Base-by-base conservation (phyloP, 2,329 filamentous ascomycete species). In the Neofusicoccum umdonicola region DNA sequence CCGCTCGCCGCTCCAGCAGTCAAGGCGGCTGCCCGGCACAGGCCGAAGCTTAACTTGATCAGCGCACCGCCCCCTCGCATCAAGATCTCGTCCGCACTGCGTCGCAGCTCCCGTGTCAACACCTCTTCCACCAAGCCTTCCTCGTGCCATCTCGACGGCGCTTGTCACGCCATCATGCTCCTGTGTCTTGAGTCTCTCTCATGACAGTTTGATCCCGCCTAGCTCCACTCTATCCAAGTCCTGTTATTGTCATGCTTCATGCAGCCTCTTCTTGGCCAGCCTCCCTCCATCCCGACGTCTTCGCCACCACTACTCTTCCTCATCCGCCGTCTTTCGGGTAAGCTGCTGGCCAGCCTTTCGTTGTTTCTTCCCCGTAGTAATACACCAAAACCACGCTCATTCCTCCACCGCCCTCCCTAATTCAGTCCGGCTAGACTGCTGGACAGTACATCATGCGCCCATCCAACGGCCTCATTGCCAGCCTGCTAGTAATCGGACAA, bases 351-450 rank as follows among this genome's bases (percentile, higher is more conserved):
- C 50, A 56, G 50, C 51, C 62, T 50, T 50, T 63, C n/a, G 47
- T 35, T 62, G 39, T 47, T 60, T 48, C 31, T 19, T 47, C 50
- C 34, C n/a, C 39, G 9, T 60, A 74, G 75, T 77, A 77, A 77
- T 76, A 72, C 63, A 70, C 62, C 69, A 65, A 65, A 65, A 45
- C 67, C 51, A 69, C 68, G 60, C 70, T 76, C 74, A 74, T 76
- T 71, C 73, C 31, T 45, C 11, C 47, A 12, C 19, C 66, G 65
- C 52, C 27, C 63, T 9, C 22, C 45, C 56, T 62, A 50, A 62
- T 51, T n/a, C 27, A 3, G 13, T 41, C 60, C 45, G 52, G 39
- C 35, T 35, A 13, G 17, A 27, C 60, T 51, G 48, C 45, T 41
- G 54, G 34, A 44, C 37, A 47, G 64, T 65, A 64, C 63, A 69